A percentile compares a stretch with the other conserved stretches of the same genome.
Conservation (phyloP, 2,329 filamentous ascomycete genomes). For the Ophiocordyceps unilateralis region DNA sequence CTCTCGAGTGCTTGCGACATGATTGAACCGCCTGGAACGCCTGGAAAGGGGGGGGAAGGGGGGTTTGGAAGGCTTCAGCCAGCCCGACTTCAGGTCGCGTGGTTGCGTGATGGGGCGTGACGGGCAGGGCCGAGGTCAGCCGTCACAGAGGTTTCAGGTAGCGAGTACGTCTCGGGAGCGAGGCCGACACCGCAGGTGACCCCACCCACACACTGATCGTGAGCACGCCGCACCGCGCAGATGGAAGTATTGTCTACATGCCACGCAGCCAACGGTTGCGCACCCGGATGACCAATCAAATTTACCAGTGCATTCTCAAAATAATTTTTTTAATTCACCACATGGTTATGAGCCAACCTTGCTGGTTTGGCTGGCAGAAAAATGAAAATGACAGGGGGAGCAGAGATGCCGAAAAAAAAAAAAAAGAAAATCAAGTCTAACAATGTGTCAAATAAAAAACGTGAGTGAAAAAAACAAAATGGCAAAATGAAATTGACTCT, state of each 20-base stretch:
- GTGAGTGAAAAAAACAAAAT: conserved; percentile 2
- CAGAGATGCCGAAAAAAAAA: background rate
- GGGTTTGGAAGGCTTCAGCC: background rate
- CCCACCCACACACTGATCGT: too few species aligned
- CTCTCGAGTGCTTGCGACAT: background rate
- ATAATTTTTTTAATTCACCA: background rate
- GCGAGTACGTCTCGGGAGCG: background rate
- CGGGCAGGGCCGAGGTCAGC: background rate
- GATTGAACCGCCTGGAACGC: too few species aligned
- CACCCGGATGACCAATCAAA: background rate
- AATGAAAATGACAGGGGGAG: too few species aligned
- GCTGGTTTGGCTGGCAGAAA: too few species aligned
- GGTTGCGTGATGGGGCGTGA: background rate
- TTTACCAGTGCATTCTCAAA: too few species aligned
- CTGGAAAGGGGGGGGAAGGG: background rate
- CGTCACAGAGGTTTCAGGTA: background rate
- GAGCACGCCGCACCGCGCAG: too few species aligned
- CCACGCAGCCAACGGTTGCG: background rate
- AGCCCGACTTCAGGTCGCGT: background rate
- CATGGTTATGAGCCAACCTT: background rate
- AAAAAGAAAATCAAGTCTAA: background rate
- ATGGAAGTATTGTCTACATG: background rate
- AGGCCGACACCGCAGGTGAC: too few species aligned
- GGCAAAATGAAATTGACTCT: too few species aligned
- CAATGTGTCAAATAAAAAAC: background rate